Evolutionary conservation across 768 basidiomycete genomes (phyloP), one percentile per base, ranked within the genome.

Genomic region (Tricholoma bakamatsutake): DNA sequence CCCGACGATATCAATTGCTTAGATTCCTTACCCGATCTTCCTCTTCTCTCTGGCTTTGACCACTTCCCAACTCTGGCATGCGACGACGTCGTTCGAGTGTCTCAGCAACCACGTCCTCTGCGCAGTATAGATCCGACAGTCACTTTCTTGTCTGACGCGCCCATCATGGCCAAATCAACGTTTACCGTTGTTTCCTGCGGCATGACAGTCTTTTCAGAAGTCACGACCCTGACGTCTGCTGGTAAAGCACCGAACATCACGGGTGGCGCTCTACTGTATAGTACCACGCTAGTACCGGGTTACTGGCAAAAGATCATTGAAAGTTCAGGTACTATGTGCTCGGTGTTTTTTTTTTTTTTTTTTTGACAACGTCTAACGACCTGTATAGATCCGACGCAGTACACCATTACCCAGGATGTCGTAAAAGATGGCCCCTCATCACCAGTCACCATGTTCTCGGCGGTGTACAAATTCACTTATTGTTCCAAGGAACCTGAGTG

Each of bases 361-460:
- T 33, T 40, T 15, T 11, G 24, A 27, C 40, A 34, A 6, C 33
- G 53, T 27, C 55, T 62, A 58, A 56, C 57, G 39, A 13, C 15
- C 31, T 42, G 45, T 15, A 52, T 56, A 89, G 88, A 90, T 67
- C 84, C 85, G 18, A 81, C 84, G 4, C 68, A 77, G 54, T 89
- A 80, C 67, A 81, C 78, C 2, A 86, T 90, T 62, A 69, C 81
- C 42, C 88, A 90, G 64, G 80, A 85, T 50, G 82, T 90, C 46
- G 61, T 73, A 27, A 70, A 73, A 54, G 70, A 73, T 46, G 66
- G 70, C 30, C 60, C 64, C 18, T 52, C 64, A 4, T 49, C 67
- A 18, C 58, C 64, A 4, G 58, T 68, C 24, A 61, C 73, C 31
- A 69, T 82, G 50, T 85, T 84, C 67, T 81, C 80, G 11, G 82